phyloP scores from a whole-genome alignment of 202 grass and related monocot genomes.

The Panicum virgatum region DNA sequence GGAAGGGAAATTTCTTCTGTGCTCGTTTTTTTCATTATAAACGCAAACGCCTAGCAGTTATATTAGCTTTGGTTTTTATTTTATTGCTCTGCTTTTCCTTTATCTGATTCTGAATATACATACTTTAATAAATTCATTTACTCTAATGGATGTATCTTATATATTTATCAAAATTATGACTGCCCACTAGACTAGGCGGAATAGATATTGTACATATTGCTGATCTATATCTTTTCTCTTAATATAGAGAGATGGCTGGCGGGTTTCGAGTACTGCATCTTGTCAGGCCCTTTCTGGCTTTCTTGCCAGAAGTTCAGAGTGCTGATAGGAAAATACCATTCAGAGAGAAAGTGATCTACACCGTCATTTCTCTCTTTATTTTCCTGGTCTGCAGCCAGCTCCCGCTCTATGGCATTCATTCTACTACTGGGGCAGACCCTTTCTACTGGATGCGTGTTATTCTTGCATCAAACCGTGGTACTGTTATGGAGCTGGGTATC shows the following conservation, averaged over 20 bases:
- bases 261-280: conserved; percentile 82
- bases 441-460: conserved; percentile 98
- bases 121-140: neutral
- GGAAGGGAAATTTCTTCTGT: neutral
- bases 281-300: conserved; percentile 79
- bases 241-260: conserved; percentile 60
- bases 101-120: neutral
- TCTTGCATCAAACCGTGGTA: conserved; percentile 83
- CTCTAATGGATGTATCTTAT: neutral
- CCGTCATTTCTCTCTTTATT: conserved; percentile 81
- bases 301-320: conserved; percentile 85
- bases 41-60: neutral
- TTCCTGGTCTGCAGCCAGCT: conserved; percentile 82
- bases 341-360: conserved; percentile 92
- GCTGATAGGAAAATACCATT: conserved; percentile 88
- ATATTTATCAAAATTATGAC: neutral
- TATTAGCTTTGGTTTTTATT: neutral
- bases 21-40: neutral
- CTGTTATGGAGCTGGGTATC: conserved; percentile 90
- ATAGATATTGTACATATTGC: neutral
- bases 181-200: neutral
- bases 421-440: conserved; percentile 80
- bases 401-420: conserved; percentile 81
- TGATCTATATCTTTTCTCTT: conserved; percentile 15
- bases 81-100: neutral